A percentile compares a stretch with the other conserved stretches of the same genome.
phyloP scores from a whole-genome alignment of 2,329 filamentous ascomycete species.

The Blumeriella jaapii region DNA sequence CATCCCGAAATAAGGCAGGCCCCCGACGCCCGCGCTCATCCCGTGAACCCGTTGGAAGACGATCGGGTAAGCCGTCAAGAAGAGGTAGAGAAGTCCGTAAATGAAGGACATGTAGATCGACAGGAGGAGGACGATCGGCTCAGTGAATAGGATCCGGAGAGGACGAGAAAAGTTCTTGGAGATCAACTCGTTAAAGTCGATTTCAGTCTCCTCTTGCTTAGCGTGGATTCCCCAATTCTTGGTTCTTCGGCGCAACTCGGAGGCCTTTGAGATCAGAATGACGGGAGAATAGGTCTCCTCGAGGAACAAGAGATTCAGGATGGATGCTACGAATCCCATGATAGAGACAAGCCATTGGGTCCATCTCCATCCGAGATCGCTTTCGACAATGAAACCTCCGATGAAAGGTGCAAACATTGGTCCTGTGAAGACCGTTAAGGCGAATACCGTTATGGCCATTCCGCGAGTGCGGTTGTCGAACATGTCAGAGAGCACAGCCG shows the following conservation, averaged over 20 bases:
- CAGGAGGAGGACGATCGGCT: slow-evolving; percentile 57
- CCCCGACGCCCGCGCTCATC: slow-evolving; percentile 57
- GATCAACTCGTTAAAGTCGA: slow-evolving; percentile 51
- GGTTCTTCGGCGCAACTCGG: slow-evolving; percentile 49
- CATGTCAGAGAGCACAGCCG: slow-evolving; percentile 62
- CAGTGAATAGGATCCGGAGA: slow-evolving; percentile 42
- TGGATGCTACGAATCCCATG: slow-evolving; percentile 50
- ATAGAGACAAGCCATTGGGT: slow-evolving; percentile 53
- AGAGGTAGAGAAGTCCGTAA: slow-evolving; percentile 72
- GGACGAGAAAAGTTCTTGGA: slow-evolving; percentile 38
- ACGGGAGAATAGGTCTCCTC: slow-evolving; percentile 60
- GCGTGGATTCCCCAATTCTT: slow-evolving; percentile 62
- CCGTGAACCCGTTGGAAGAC: slow-evolving; percentile 66
- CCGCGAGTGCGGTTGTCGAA: slow-evolving; percentile 53
- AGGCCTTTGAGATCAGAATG: slow-evolving; percentile 49
- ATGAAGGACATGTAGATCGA: slow-evolving; percentile 66
- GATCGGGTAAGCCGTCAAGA: slow-evolving; percentile 74
- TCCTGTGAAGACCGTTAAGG: slow-evolving; percentile 53
- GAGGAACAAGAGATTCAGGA: slow-evolving; percentile 49
- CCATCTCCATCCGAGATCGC: slow-evolving; percentile 61
- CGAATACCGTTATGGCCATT: slow-evolving; percentile 44
- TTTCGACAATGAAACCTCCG: slow-evolving; percentile 53
- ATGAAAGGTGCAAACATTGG: slow-evolving; percentile 58
- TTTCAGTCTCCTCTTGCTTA: slow-evolving; percentile 60
- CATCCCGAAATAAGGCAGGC: slow-evolving; percentile 80